Evolutionary conservation across 768 basidiomycete genomes (phyloP), one percentile per base, ranked within the genome.

Genomic region (Xerocomellus chrysenteron): DNA sequence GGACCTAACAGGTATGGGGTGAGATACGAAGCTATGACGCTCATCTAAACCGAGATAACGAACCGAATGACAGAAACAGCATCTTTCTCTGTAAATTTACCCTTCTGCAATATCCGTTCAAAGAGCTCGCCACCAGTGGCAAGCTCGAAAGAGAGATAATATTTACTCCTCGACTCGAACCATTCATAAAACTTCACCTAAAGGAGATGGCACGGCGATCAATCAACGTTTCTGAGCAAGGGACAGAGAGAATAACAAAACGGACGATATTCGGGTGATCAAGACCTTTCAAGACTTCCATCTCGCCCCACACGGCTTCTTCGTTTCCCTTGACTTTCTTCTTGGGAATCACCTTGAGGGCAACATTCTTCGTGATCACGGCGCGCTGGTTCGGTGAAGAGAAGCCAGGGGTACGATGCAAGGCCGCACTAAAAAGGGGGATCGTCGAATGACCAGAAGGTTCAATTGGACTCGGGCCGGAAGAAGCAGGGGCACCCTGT

Each of bases 111-210:
- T 60, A 98, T 92, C 44, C 93, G 82, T 48, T 94, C 90, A 68
- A 99, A 99, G 2, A 98, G 82, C 67, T 98, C 97, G 32, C 97
- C 97, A 6, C 97, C 96, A 1, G 85, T 80, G 0, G 94, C 96
- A 10, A 98, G 87, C 71, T 98, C 93, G 65, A 97, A 97, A 0
- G 90, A 82, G n/a, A 98, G 84, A 68, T 95, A 98, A 72, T 93
- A 98, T 74, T 97, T 98, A 16, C 87, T 81, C 60, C 94, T 79
- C 10, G 90, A 93, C 68, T 98, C 97, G 69, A 98, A 98, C 86
- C 90, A 93, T 70, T 97, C 94, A 71, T 88, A 95, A 66, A 97
- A 94, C 68, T 95, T 96, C 54, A 97, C 92, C 92, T 94, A 32
- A n/a, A 42, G 28, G 33, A 4, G 37, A 39, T 21, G 10, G 17